Base-by-base conservation (phyloP, 2,329 filamentous ascomycete genomes). In the Westerdykella ornata region DNA sequence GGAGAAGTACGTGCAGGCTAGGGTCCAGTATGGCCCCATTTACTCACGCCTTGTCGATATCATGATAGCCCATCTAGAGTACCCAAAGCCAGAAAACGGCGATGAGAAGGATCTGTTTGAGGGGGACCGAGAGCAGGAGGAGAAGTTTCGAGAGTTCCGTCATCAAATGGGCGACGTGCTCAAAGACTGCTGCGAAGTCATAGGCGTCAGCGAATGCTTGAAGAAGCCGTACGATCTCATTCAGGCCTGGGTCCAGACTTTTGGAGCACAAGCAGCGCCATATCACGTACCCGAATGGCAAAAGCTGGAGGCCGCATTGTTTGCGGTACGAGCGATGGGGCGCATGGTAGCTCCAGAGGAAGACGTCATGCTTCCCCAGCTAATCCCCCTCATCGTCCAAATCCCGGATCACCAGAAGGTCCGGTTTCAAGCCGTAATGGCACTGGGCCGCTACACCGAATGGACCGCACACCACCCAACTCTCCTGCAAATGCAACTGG, bases 351-450 rank as follows among this genome's bases (percentile, higher is more conserved):
- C 90, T 41, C 82, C 82, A 44, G 85, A 94, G 37, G 92, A 98
- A 66, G 83, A 76, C 51, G 81, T 87, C 30, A 86, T 98, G 54
- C 74, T 98, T 31, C 86, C 88, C 3, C 86, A 90, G 59, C 81
- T 98, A 13, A 95, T 98, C 70, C 89, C 89, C 14, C 74, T 98
- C 42, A 81, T 98, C 48, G 88, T 95, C 9, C 86, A 94, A 60
- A 94, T 98, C 46, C 92, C 92, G 0, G 83, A 86, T 58, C 92
- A 98, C 57, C 88, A 97, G 68, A 98, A 97, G 71, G 78, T 98
- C n/a, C 87, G 89, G 6, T 98, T 98, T 68, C 90, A 94, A 48
- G 90, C 90, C 5, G 95, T 97, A 58, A 96, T 98, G 88, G 89
- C 94, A 3, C 77, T 98, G 16, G 92, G 88, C 29, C 80, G 92